Evolutionary conservation across 805 yeast genomes (phyloP).

Genomic region (Candida silvicultrix): DNA sequence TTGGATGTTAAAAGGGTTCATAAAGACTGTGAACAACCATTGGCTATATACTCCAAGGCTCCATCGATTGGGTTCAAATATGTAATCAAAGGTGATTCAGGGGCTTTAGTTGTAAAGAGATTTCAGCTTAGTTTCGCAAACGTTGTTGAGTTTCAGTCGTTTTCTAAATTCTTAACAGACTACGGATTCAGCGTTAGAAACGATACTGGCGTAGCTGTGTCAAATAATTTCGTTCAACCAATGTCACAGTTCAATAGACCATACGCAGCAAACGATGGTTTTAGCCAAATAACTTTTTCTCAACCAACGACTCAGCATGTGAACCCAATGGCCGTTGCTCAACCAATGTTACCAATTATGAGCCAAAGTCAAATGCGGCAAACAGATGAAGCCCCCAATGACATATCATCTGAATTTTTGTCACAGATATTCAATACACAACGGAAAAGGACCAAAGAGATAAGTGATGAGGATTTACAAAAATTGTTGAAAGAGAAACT

Average conservation of each 20-base stretch:
- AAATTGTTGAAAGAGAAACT: conserved; percentile 13
- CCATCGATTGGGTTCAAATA: conserved; percentile 20
- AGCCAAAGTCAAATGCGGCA: not conserved
- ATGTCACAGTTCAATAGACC: not conserved
- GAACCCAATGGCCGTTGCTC: not conserved
- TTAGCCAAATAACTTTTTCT: not conserved
- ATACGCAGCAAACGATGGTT: not conserved
- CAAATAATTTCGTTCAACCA: not conserved
- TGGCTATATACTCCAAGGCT: conserved; percentile 10
- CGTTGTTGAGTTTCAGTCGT: conserved; percentile 1
- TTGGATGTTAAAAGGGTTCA: not conserved
- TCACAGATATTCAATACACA: conserved; percentile 13
- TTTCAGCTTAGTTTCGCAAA: conserved; percentile 7
- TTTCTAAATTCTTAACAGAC: not conserved
- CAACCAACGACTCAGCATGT: conserved; percentile 1
- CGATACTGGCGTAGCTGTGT: not conserved
- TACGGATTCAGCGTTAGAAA: not conserved
- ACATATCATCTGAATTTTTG: conserved; percentile 2
- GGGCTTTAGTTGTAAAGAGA: not conserved
- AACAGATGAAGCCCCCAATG: no score
- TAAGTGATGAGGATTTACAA: conserved; percentile 15
- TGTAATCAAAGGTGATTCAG: not conserved
- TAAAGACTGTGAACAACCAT: not conserved
- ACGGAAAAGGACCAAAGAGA: not conserved
- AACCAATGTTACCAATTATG: not conserved